These are phyloP conservation scores for Amanita polypyramis DNA, from an alignment of 768 basidiomycete species.

Conservation along the genomic window DNA sequence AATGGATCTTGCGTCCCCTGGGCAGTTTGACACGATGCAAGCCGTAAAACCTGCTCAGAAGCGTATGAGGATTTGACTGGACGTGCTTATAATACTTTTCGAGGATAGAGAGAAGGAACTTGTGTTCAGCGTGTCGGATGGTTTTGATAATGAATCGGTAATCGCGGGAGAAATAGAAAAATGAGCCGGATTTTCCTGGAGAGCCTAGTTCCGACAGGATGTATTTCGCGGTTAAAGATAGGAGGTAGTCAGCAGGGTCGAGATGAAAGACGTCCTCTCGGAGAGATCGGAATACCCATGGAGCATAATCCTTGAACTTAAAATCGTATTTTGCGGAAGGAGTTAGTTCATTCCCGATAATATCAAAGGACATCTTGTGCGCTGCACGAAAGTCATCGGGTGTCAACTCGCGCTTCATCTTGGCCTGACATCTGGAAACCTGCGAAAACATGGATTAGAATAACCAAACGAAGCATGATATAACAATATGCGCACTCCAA, in stretches of 20 bases:
- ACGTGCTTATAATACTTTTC: slow-evolving; percentile 80
- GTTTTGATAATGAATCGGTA: slow-evolving; percentile 99
- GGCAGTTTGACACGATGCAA: slow-evolving; percentile 97
- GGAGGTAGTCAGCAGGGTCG: slow-evolving; percentile 94
- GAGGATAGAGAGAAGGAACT: slow-evolving; percentile 81
- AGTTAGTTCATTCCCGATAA: slow-evolving; percentile 95
- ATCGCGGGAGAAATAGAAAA: slow-evolving; percentile 98
- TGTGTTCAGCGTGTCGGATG: slow-evolving; percentile 89
- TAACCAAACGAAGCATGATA: not conserved
- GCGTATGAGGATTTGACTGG: slow-evolving; percentile 83
- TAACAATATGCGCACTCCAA: slow-evolving; percentile 53
- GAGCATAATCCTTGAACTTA: slow-evolving; percentile 99
- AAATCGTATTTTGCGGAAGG: slow-evolving; percentile 98
- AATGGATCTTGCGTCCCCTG: slow-evolving; percentile 89
- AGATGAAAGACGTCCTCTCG: slow-evolving; percentile 92
- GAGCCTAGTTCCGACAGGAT: slow-evolving; percentile 97
- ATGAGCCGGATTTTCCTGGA: slow-evolving; percentile 96
- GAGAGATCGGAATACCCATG: slow-evolving; percentile 93
- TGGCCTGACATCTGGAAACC: slow-evolving; percentile 96
- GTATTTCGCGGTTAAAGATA: slow-evolving; percentile 94
- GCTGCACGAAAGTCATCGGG: slow-evolving; percentile 79
- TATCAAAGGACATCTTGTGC: slow-evolving; percentile 96
- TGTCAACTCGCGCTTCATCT: slow-evolving; percentile 77
- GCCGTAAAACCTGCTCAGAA: slow-evolving; percentile 92
- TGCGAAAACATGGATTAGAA: slow-evolving; percentile 20